Evolutionary conservation across 495 filamentous ascomycete species (phyloP), one percentile per base, ranked within the genome.

Genomic region (Trichocladium uniseriatum): DNA sequence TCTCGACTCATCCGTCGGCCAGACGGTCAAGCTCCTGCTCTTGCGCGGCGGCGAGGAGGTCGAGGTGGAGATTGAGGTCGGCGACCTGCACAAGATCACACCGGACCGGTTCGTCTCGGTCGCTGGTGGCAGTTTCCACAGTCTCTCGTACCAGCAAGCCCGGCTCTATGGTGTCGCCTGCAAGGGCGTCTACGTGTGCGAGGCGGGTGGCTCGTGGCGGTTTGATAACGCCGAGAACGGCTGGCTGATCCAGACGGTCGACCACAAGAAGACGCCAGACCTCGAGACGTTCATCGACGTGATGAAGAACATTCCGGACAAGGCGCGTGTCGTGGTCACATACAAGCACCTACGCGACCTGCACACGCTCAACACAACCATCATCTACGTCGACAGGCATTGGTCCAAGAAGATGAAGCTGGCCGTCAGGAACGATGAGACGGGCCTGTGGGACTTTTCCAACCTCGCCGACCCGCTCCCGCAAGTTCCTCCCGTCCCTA

Each of bases 281-380:
- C 74, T 99, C 28, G 75, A 92, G 46, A 75, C 86, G 3, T 99
- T 99, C 59, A 84, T 97, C 43, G 81, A 94, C 47, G 89, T 95
- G 37, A 86, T 95, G 78, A 87, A 84, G 68, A 71, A 57, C 16
- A 90, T 99, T 40, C 92, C 91, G 1, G 87, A 98, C 65, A 84
- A 88, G 60, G 78, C 89, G 6, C 79, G 92, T 16, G 84, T 99
- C 37, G 90, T 95, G 4, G 82, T 96, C 34, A 90, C 88, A 2
- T 97, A 96, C 69, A 90, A 94, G 57, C 92, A 99, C 59, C 81
- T 99, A 24, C 77, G 89, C 11, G 94, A 99, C 65, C 73, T 99
- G 21, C 92, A 99, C 65, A 95, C 91, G 0, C 80, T 90, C 41
- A 88, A 91, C 58, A 97, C 92, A 0, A 87, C 83, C 48, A 94